Conservation (phyloP, 176 grass and related monocot genomes). For the Rhynchospora tenuis region DNA sequence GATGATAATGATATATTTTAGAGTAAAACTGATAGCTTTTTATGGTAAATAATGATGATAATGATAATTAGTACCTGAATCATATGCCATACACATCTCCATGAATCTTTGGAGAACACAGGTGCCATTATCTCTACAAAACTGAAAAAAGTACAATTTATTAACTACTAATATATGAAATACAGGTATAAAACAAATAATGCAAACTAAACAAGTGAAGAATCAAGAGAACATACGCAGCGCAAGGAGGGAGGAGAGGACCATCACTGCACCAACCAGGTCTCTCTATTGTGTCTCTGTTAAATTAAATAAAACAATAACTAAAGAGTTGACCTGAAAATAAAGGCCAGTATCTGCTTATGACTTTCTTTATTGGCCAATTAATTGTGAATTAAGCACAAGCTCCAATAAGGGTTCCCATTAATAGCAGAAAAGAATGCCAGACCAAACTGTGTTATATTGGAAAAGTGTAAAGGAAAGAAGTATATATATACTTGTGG, state of each 20-base stretch:
- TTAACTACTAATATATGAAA: slow-evolving; percentile 8
- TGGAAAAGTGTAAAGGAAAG: neutral
- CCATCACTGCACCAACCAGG: slow-evolving; percentile 83
- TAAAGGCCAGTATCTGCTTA: neutral
- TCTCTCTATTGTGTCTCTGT: slow-evolving; percentile 87
- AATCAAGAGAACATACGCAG: slow-evolving; percentile 53
- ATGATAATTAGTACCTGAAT: slow-evolving; percentile 57
- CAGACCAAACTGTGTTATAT: neutral
- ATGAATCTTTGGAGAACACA: slow-evolving; percentile 92
- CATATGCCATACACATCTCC: slow-evolving; percentile 99
- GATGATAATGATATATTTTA: neutral
- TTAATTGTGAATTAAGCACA: neutral
- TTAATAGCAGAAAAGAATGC: neutral
- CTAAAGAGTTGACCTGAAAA: neutral
- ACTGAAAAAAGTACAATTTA: slow-evolving; percentile 27
- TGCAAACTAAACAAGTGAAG: neutral
- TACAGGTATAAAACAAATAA: neutral
- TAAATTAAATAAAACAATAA: neutral
- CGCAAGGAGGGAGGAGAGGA: slow-evolving; percentile 91
- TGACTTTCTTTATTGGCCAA: neutral
- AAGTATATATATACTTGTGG: slow-evolving; percentile 64
- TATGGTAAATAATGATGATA: neutral
- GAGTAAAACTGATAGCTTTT: neutral
- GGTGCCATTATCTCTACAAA: slow-evolving; percentile 99
- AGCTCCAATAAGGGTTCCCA: neutral